Percentiles rank a stretch among this genome's conserved stretches.
Conservation (phyloP, 371 early-diverging fungal species). For the Rhizopus stolonifer region DNA sequence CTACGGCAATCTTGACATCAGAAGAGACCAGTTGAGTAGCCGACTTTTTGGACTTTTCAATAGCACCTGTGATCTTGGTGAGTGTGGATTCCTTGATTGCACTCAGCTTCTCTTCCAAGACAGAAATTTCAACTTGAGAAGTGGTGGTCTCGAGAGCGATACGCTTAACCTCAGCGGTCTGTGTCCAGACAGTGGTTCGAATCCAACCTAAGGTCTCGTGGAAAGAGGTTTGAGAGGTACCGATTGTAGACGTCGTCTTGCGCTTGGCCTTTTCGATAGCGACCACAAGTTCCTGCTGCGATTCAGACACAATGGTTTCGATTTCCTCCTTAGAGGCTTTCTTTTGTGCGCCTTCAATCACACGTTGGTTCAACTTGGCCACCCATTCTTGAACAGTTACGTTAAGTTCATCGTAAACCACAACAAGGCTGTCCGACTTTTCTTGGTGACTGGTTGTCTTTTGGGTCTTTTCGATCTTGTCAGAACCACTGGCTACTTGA, state of each 20-base stretch:
- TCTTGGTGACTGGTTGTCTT: constrained; percentile 11
- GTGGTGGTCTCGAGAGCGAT: constrained; percentile 18
- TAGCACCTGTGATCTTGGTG: constrained; percentile 6
- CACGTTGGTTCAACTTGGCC: constrained; percentile 17
- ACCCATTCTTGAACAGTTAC: constrained; percentile 21
- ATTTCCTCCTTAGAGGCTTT: constrained; percentile 24
- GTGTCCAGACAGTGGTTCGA: constrained; percentile 26
- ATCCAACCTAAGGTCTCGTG: constrained; percentile 26
- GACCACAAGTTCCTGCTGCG: constrained; percentile 24
- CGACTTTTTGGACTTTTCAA: constrained; percentile 20
- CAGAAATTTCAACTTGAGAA: constrained; percentile 3
- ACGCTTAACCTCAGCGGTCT: constrained; percentile 20
- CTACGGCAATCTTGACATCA: constrained; percentile 19
- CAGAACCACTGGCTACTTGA: constrained; percentile 14
- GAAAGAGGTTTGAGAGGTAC: constrained; percentile 31
- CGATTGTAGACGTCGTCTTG: constrained; percentile 18
- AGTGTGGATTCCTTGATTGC: constrained; percentile 14
- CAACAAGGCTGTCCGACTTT: constrained; percentile 18
- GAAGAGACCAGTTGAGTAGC: constrained; percentile 15
- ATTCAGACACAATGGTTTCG: constrained; percentile 22
- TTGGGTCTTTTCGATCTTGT: constrained; percentile 5
- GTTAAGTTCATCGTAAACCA: constrained; percentile 19
- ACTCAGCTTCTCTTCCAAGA: constrained; percentile 11
- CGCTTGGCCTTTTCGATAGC: constrained; percentile 33
- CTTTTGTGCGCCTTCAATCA: constrained; percentile 26